Conservation (phyloP, 129 eudicot species). For the Oenanthe sinensis region DNA sequence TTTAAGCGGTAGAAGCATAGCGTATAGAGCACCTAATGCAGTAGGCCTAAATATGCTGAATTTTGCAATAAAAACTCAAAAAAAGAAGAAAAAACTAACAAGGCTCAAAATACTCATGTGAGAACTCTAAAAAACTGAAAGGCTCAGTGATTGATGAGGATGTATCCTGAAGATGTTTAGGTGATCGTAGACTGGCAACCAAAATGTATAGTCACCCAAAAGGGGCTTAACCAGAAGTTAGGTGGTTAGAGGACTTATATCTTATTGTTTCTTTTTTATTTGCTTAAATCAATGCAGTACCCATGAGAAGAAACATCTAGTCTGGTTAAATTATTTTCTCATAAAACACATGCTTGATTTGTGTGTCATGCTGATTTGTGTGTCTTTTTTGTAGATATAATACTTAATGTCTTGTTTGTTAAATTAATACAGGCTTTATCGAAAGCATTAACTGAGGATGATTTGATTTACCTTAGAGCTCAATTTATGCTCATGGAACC, state of each 20-base stretch:
- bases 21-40: neutral
- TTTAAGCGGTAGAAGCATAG: neutral
- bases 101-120: neutral
- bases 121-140: neutral
- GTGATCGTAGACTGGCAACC: neutral
- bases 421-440: constrained; percentile 57
- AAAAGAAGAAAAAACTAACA: neutral
- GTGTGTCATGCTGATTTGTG: neutral
- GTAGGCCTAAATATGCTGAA: neutral
- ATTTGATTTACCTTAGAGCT: constrained; percentile 69
- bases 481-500: constrained; percentile 93
- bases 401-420: neutral
- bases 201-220: neutral
- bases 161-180: neutral
- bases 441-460: constrained; percentile 83
- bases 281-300: neutral
- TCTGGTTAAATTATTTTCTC: neutral
- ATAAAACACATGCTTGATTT: neutral
- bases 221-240: neutral
- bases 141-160: neutral
- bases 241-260: neutral
- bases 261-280: neutral
- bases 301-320: neutral
- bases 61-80: neutral
- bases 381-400: neutral